phyloP scores from a whole-genome alignment of 2,329 filamentous ascomycete species.

The Teratosphaeria destructans region DNA sequence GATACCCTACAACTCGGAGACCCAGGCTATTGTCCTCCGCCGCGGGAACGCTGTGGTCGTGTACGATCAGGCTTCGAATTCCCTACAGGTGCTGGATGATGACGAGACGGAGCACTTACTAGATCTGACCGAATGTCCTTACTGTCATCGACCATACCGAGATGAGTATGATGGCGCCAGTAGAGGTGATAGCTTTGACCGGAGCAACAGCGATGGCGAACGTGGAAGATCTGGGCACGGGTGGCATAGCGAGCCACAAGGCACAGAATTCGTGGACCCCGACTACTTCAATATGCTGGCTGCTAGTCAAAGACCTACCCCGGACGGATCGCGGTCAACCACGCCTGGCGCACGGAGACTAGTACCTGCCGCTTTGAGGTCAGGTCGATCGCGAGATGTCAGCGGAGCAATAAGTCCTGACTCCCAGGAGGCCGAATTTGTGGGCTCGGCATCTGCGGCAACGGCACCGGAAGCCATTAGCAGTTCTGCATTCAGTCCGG shows the following conservation, averaged over 20 bases:
- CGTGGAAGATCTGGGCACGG: not conserved
- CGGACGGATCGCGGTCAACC: slow-evolving; percentile 32
- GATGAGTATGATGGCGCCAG: slow-evolving; percentile 29
- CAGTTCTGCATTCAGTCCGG: slow-evolving; percentile 74
- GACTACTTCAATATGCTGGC: slow-evolving; percentile 93
- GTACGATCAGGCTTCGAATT: slow-evolving; percentile 73
- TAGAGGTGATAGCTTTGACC: not conserved
- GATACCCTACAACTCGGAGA: slow-evolving; percentile 63
- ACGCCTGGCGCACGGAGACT: slow-evolving; percentile 29
- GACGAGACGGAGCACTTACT: slow-evolving; percentile 38
- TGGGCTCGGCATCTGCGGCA: slow-evolving; percentile 34
- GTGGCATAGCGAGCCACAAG: slow-evolving; percentile 33
- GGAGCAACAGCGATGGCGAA: not conserved
- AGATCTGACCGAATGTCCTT: slow-evolving; percentile 67
- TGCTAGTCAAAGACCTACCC: slow-evolving; percentile 33
- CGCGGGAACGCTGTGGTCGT: slow-evolving; percentile 89
- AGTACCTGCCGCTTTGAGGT: slow-evolving; percentile 31
- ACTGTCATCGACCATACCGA: slow-evolving; percentile 65
- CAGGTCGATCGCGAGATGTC: slow-evolving; percentile 23
- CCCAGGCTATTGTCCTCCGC: slow-evolving; percentile 70
- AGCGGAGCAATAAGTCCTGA: slow-evolving; percentile 20
- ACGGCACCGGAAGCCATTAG: slow-evolving; percentile 58
- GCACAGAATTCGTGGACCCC: slow-evolving; percentile 61
- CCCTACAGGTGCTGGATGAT: slow-evolving; percentile 67
- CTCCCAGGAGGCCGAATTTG: slow-evolving; percentile 42